Base-by-base conservation (phyloP, 768 basidiomycete genomes). In the Lactifluus echinatus region DNA sequence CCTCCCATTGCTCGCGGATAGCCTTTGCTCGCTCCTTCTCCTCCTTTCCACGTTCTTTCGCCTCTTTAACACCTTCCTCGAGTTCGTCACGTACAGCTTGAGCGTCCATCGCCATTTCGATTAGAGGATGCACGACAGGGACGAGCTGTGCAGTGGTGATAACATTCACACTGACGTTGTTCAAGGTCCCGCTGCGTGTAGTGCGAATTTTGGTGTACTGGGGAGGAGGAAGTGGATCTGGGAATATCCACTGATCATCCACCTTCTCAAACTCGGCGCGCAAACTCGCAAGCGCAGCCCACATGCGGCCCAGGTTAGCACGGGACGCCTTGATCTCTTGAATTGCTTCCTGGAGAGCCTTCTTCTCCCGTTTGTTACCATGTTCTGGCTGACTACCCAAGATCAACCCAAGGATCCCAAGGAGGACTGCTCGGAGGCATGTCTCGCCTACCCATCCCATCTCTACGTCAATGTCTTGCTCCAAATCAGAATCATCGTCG, bases 391-490 rank as follows among this genome's bases (percentile, higher is more conserved):
- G 75, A 54, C 74, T 72, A 7, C 71, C 75, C 47, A 70, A 66
- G 24, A 87, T 66, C 52, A 85, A 66, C 10, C 76, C 76, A 45
- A 91, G 70, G 10, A 90, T 71, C 11, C 81, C 80, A 8, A 83
- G 53, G n/a, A 89, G 64, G 33, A 90, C 70, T 1, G 84, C 75
- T 63, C 81, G 86, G 33, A 80, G 68, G 59, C 85, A 86, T 1
- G 73, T 67, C 62, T 88, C 86, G 66, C 79, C 80, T 47, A 86
- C 76, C 87, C 87, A 89, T 1, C 71, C 72, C 17, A 73, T 64
- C 24, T 73, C 65, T 4, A 63, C 63, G 61, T 48, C 55, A 23
- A 61, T 33, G 21, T 55, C 44, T 42, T 64, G 65, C 33, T 49
- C 56, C 24, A 64, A 66, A 7, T 53, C 59, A 17, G 45, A 47